Evolutionary conservation across 1,284 basidiomycete genomes (phyloP).

Genomic region (Cryptococcus deneoformans): DNA sequence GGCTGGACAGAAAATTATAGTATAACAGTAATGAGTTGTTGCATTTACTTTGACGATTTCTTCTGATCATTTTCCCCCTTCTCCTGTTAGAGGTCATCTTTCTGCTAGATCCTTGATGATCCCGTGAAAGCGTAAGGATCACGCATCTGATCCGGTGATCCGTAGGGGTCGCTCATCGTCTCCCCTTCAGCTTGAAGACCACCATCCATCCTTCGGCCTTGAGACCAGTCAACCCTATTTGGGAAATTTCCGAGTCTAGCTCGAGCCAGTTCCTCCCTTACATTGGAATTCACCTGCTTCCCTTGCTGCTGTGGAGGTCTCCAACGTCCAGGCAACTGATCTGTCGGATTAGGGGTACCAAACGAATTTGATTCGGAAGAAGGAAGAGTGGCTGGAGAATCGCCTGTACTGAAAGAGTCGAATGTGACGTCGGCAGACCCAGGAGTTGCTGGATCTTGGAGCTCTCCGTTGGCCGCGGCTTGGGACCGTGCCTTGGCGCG

Average conservation of each 20-base stretch:
- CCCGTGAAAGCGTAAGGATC: not conserved
- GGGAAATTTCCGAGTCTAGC: not conserved
- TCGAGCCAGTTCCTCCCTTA: constrained; percentile 11
- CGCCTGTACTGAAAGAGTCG: not conserved
- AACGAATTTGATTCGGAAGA: not conserved
- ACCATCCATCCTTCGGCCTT: constrained; percentile 28
- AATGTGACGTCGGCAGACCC: not conserved
- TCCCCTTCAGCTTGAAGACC: constrained; percentile 27
- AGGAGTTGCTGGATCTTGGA: not conserved
- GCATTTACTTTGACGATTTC: too few species aligned
- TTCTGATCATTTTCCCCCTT: too few species aligned
- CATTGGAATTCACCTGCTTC: constrained; percentile 1
- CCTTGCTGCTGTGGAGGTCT: not conserved
- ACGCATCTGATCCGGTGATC: constrained; percentile 19
- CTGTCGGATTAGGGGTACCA: too few species aligned
- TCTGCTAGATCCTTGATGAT: too few species aligned
- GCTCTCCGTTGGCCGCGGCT: constrained; percentile 12
- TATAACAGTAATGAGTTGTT: too few species aligned
- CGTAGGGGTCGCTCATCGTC: constrained; percentile 35
- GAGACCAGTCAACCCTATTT: constrained; percentile 5
- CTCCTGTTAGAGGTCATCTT: too few species aligned
- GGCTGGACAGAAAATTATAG: too few species aligned
- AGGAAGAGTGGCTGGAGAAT: not conserved
- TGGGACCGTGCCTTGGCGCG: constrained; percentile 9
- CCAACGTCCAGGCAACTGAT: too few species aligned